Evolutionary conservation across 768 basidiomycete genomes (phyloP), one percentile per base, ranked within the genome.

Genomic region (Mycena rosella): DNA sequence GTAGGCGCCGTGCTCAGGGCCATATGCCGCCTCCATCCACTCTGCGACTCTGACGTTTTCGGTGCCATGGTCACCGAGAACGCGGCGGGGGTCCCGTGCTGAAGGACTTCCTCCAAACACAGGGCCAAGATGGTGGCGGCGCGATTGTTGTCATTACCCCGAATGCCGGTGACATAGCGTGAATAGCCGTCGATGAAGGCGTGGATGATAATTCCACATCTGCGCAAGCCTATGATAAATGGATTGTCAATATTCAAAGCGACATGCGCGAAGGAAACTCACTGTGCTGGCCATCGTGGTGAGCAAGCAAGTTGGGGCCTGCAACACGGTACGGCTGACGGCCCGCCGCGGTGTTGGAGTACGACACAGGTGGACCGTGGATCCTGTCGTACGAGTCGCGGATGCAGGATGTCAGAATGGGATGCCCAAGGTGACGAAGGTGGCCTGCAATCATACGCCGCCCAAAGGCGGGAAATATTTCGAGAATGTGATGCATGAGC

Each of bases 401-500:
- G 13, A 63, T 47, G 18, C 54, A 45, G 10, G 53, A 34, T 6
- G 32, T 38, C 1, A 74, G 45, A 3, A 79, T 73, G 13, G 74
- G 72, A 52, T 74, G 63, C 2, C 75, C 75, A 6, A 72, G 60
- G 34, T 55, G 40, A 5, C 57, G 48, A 18, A 79, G 65, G 22
- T 73, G 67, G 2, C 78, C 77, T 0, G 80, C 80, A 14, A 77
- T 60, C 20, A 82, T 81, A 68, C 76, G 77, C 0, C 49, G 60
- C 13, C 63, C 38, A 27, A 72, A 66, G n/a, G 70, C 63, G 1
- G 69, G 38, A 68, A 86, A 85, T 0, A 85, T 60, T 9, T 74
- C 45, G 11, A 82, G 74, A 2, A 85, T 69, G 7, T 77, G 80
- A 3, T 74, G 73, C 7, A 84, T 69, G 15, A 82, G 73, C 75